These are phyloP conservation scores for Tricholoma terreum DNA, from an alignment of 768 basidiomycete species.

Conservation along the genomic window DNA sequence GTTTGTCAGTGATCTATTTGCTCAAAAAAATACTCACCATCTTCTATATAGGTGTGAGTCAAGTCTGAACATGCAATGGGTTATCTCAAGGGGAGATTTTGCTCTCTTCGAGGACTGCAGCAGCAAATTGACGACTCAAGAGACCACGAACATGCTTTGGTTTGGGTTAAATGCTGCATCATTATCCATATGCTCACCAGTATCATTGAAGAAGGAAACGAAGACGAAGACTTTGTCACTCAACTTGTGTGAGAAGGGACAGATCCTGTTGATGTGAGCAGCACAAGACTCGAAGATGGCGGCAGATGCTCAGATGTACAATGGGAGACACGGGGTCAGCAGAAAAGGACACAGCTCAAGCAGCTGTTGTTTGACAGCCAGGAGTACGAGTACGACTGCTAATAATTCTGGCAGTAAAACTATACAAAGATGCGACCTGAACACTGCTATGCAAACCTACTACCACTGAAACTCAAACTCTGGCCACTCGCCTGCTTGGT, in stretches of 20 bases:
- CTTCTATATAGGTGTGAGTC: too few relatives aligned
- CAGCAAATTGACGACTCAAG: slow-evolving; percentile 20
- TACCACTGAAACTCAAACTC: too few relatives aligned
- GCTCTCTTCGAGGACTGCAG: slow-evolving; percentile 19
- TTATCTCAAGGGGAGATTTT: slow-evolving; percentile 25
- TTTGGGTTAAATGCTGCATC: slow-evolving; percentile 22
- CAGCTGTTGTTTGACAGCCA: slow-evolving; percentile 6
- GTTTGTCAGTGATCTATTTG: too few relatives aligned
- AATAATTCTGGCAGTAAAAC: too few relatives aligned
- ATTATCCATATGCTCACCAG: slow-evolving; percentile 16
- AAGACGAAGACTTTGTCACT: slow-evolving; percentile 3
- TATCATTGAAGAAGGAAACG: not conserved
- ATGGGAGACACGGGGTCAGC: not conserved
- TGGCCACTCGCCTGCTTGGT: too few relatives aligned
- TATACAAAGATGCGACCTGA: too few relatives aligned
- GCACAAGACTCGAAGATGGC: too few relatives aligned
- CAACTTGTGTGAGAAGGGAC: not conserved
- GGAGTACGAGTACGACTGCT: too few relatives aligned
- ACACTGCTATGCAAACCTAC: too few relatives aligned
- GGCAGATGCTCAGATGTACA: not conserved
- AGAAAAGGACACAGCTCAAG: not conserved
- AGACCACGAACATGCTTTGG: slow-evolving; percentile 14
- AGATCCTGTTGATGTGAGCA: too few relatives aligned
- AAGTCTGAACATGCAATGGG: slow-evolving; percentile 30
- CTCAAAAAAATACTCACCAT: too few relatives aligned